phyloP scores from a whole-genome alignment of 331 rosid genomes.

The Rosa hybrid region DNA sequence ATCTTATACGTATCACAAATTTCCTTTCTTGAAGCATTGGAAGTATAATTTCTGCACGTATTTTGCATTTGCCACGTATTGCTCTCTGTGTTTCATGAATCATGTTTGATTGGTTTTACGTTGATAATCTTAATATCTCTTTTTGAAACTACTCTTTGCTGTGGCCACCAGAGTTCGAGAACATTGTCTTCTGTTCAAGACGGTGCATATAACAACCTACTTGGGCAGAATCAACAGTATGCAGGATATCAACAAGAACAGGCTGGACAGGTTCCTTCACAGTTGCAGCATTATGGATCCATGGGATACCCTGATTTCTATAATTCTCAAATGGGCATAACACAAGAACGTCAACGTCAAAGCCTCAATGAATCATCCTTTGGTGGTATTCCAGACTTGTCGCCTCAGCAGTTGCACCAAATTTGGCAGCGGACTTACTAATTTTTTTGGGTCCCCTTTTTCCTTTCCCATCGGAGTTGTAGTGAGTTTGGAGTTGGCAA shows the following conservation, averaged over 20 bases:
- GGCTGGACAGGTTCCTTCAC: slow-evolving; percentile 30
- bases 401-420: slow-evolving; percentile 45
- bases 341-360: slow-evolving; percentile 38
- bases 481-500: slow-evolving; percentile 37
- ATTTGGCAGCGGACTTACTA: slow-evolving; percentile 49
- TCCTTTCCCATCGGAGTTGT: slow-evolving; percentile 15
- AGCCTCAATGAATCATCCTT: slow-evolving; percentile 9
- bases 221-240: slow-evolving; percentile 34
- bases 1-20: neutral
- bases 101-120: neutral
- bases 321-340: slow-evolving; percentile 26
- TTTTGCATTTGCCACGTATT: neutral
- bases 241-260: slow-evolving; percentile 31
- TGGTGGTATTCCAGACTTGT: slow-evolving; percentile 32
- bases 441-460: neutral
- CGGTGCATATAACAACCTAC: slow-evolving; percentile 30
- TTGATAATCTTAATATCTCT: neutral
- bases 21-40: neutral
- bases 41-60: neutral
- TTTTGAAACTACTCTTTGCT: neutral
- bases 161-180: slow-evolving; percentile 42
- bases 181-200: slow-evolving; percentile 29
- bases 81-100: neutral
- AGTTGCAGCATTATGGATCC: slow-evolving; percentile 30
- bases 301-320: slow-evolving; percentile 35